Percentiles rank a stretch among this genome's conserved stretches.
Conservation (phyloP, 2,329 filamentous ascomycete genomes). For the Dactylellina parvicollis region DNA sequence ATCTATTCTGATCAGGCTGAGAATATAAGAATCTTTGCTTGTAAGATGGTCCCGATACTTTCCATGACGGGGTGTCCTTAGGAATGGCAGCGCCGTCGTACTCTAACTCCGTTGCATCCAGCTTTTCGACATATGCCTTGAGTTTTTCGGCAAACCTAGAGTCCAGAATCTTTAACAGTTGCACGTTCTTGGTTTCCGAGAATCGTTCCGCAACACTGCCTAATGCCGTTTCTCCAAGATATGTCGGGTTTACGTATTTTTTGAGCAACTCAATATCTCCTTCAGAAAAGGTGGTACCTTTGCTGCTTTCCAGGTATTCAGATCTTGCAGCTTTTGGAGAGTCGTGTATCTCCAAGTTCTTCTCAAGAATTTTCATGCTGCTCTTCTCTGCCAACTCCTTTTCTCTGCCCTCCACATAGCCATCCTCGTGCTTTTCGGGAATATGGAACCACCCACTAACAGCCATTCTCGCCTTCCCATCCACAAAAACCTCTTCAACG, state of each 20-base stretch:
- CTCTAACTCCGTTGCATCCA: slow-evolving; percentile 66
- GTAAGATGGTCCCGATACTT: slow-evolving; percentile 85
- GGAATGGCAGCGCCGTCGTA: slow-evolving; percentile 55
- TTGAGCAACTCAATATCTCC: slow-evolving; percentile 88
- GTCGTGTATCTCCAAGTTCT: slow-evolving; percentile 90
- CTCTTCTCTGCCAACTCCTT: slow-evolving; percentile 89
- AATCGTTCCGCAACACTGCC: slow-evolving; percentile 84
- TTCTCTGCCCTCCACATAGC: slow-evolving; percentile 86
- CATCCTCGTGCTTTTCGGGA: slow-evolving; percentile 91
- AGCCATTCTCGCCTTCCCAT: slow-evolving; percentile 89
- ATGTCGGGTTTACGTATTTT: slow-evolving; percentile 87
- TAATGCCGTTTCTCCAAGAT: slow-evolving; percentile 89
- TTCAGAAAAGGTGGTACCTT: slow-evolving; percentile 74
- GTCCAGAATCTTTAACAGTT: slow-evolving; percentile 79
- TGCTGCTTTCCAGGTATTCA: slow-evolving; percentile 61
- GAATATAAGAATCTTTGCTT: slow-evolving; percentile 93
- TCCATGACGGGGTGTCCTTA: slow-evolving; percentile 69
- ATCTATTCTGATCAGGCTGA: slow-evolving; percentile 61
- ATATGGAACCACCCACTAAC: slow-evolving; percentile 99
- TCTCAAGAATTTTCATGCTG: slow-evolving; percentile 89
- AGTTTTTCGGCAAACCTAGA: slow-evolving; percentile 79
- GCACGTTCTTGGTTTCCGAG: slow-evolving; percentile 82
- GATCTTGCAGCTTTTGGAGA: slow-evolving; percentile 66
- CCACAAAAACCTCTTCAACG: slow-evolving; percentile 93
- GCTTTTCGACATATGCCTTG: slow-evolving; percentile 74